Evolutionary conservation across 306 rosid species (phyloP).

Genomic region (Senna siamea): DNA sequence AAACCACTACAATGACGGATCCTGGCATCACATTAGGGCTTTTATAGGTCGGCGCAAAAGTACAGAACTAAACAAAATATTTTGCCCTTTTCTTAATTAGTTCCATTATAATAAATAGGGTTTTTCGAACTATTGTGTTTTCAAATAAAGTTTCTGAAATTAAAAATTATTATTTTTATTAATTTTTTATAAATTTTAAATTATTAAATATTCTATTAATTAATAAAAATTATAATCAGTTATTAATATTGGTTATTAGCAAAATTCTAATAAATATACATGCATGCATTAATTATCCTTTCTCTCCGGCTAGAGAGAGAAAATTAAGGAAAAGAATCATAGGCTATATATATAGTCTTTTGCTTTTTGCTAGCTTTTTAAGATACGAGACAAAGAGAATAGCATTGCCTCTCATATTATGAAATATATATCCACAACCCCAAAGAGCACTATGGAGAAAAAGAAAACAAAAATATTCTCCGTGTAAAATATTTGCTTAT

Average conservation of each 20-base stretch:
- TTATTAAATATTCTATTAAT: too few species aligned
- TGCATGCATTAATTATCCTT: slow-evolving; percentile 1
- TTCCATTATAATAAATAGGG: not conserved
- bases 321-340: not conserved
- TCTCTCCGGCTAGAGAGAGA: slow-evolving; percentile 3
- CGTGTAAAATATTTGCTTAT: too few species aligned
- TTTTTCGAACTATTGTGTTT: too few species aligned
- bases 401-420: slow-evolving; percentile 8
- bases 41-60: slow-evolving; percentile 19
- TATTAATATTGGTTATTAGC: too few species aligned
- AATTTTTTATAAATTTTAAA: too few species aligned
- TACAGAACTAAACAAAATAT: slow-evolving; percentile 41
- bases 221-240: too few species aligned
- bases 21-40: slow-evolving; percentile 62
- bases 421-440: slow-evolving; percentile 14
- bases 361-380: slow-evolving; percentile 36
- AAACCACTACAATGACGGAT: slow-evolving; percentile 53
- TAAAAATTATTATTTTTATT: too few species aligned
- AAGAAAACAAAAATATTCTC: not conserved
- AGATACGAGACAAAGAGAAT: slow-evolving; percentile 43
- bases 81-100: slow-evolving; percentile 22
- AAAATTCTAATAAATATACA: too few species aligned
- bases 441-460: slow-evolving; percentile 4
- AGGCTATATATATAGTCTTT: slow-evolving; percentile 24
- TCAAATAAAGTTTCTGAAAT: too few species aligned